Evolutionary conservation across 345 rosid genomes (phyloP), one percentile per base, ranked within the genome.

Genomic region (Eucalyptus decipiens): DNA sequence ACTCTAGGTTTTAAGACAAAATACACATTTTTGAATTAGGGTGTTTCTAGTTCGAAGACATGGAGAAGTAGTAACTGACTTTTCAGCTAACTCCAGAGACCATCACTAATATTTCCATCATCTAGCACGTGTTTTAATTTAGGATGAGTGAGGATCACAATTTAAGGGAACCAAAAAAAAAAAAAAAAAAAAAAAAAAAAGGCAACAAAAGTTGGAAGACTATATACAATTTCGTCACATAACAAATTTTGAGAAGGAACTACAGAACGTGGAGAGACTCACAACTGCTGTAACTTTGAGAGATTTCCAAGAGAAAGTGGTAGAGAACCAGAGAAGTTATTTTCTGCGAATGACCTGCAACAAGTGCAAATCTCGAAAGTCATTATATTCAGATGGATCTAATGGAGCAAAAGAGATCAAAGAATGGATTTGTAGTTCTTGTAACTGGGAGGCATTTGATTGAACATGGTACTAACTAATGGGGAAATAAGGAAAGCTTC

Each of bases 281-380:
- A 97, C 99, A 97, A 30, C 87, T 94, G 65, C 81, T 91, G 80
- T 87, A 97, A 92, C 83, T 90, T 93, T 21, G 88, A 87, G 51
- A 94, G 94, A 60, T 69, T 93, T 30, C 97, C 98, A 89, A 97
- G 94, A 93, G 92, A 95, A 40, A 90, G 58, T 15, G 97, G 99
- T 80, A 97, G 91, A 89, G 94, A 56, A 89, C 99, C 98, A 11
- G 95, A 92, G 89, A 96, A 96, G 90, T 95, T 95, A 92, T 96
- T 97, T 47, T 93, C 62, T 85, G 90, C 92, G 67, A 96, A 42
- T 17, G 80, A 62, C 52, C 99, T 96, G 87, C 88, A 81, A 87
- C 45, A 86, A 86, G 85, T 72, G 88, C 52, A 51, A 32, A 88
- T 67, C 80, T 32, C 80, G 23, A 32, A 67, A 67, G 42, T 67